A percentile compares a stretch with the other conserved stretches of the same genome.
Conservation (phyloP, 371 early-diverging fungal species). For the Mucor sp. region DNA sequence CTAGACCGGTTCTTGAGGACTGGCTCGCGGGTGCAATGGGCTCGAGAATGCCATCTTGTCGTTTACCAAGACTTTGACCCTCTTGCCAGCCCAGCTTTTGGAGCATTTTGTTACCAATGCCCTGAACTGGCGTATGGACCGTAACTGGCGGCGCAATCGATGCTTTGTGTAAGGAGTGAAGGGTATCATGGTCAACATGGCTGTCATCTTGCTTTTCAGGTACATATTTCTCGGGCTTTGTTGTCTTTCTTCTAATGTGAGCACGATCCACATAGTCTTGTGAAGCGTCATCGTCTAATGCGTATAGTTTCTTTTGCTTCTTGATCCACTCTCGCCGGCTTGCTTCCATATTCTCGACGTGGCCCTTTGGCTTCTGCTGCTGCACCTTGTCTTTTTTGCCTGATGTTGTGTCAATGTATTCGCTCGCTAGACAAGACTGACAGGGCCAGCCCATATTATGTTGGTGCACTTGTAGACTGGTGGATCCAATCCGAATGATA, state of each 20-base stretch:
- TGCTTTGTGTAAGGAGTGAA: neutral
- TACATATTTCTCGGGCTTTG: conserved; percentile 2
- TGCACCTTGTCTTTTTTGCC: conserved; percentile 11
- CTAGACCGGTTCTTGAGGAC: conserved; percentile 22
- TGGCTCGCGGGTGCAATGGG: conserved; percentile 23
- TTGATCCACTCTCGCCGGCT: conserved; percentile 20
- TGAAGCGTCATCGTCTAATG: neutral
- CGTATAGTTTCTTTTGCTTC: conserved; percentile 5
- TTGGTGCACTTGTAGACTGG: conserved; percentile 37
- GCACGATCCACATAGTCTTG: conserved; percentile 21
- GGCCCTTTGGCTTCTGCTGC: neutral
- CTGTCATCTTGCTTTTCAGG: neutral
- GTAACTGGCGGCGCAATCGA: neutral
- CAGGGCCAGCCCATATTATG: conserved; percentile 40
- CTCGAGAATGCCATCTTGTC: conserved; percentile 32
- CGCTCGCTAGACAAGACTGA: conserved; percentile 27
- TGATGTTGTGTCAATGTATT: conserved; percentile 15
- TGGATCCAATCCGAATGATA: conserved; percentile 34
- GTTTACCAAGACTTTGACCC: conserved; percentile 42
- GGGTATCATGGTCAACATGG: neutral
- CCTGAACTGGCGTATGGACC: conserved; percentile 20
- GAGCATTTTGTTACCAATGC: conserved; percentile 38
- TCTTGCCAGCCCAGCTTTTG: conserved; percentile 49
- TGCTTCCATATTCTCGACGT: conserved; percentile 10
- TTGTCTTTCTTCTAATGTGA: conserved; percentile 13